Evolutionary conservation across 805 yeast species (phyloP).

Genomic region (Cyberlindnera galapagoensis): DNA sequence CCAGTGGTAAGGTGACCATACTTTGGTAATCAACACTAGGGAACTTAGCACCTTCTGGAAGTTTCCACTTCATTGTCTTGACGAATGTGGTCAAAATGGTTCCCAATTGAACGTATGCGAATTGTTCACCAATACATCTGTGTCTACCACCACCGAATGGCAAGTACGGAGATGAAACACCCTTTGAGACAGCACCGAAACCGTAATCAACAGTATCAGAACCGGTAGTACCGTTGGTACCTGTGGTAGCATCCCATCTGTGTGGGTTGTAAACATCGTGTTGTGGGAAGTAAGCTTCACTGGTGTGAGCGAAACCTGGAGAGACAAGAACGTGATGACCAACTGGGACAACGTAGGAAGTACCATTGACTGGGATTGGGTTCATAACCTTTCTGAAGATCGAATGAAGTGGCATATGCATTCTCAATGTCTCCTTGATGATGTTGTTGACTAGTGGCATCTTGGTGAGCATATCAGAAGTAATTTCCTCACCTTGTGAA

Average conservation of each 20-base stretch:
- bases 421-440: conserved; percentile 88
- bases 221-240: conserved; percentile 25
- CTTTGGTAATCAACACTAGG: conserved; percentile 76
- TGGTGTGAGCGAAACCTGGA: conserved; percentile 86
- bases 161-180: conserved; percentile 90
- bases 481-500: conserved; percentile 52
- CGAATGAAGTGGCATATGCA: conserved; percentile 96
- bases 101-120: conserved; percentile 91
- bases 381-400: conserved; percentile 85
- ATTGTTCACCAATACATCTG: conserved; percentile 98
- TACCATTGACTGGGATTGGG: conserved; percentile 72
- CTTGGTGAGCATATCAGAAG: conserved; percentile 77
- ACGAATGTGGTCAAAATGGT: conserved; percentile 71
- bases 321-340: conserved; percentile 89
- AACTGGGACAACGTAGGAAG: conserved; percentile 74
- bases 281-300: conserved; percentile 72
- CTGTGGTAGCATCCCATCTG: conserved; percentile 63
- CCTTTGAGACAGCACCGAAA: conserved; percentile 94
- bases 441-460: conserved; percentile 78
- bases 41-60: conserved; percentile 45
- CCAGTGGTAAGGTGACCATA: conserved; percentile 88
- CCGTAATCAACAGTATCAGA: conserved; percentile 80
- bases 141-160: conserved; percentile 99
- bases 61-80: conserved; percentile 71
- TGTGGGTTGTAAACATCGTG: conserved; percentile 72